Base-by-base conservation (phyloP, 75 land plant genomes). In the Picea glauca region DNA sequence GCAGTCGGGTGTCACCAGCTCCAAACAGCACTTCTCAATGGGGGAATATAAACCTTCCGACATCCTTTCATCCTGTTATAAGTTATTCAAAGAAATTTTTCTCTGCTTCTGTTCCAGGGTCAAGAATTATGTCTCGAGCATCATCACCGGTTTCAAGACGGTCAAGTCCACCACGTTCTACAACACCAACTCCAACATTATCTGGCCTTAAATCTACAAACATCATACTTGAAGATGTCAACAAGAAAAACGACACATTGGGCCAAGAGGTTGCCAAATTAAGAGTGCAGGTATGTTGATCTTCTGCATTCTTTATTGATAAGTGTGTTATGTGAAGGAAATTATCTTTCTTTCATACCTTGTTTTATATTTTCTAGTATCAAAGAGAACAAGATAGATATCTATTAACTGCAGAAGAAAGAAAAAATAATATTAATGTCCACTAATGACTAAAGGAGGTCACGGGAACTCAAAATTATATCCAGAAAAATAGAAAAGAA, bases 151-250 rank as follows among this genome's bases (percentile, higher is more conserved):
- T 80, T 26, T 89, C 91, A 31, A 80, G 87, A 62, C 85, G 83
- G 64, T 75, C 87, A 15, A 89, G 93, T 78, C 93, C 93, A 35
- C 93, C 93, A 75, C 91, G 85, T 81, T 77, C 92, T 46, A 78
- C 80, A 31, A 80, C 87, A 58, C 85, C 87, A 61, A 86, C 81
- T 11, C 83, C 80, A 60, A 80, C 80, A 81, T 60, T 78, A 60
- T 68, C 78, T 79, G 87, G 84, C 23, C 76, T 80, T 40, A 65
- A 83, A 58, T 76, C 81, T 8, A 62, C 78, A 58, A 82, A 82
- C 59, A 11, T 78, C 13, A 26, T 79, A 35, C 72, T 32, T 18
- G 82, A 79, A 85, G 84, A 85, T 78, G 50, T 68, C 46, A 83
- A 80, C 64, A 68, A 62, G 67, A 76, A 63, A 57, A 87, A 89